A percentile compares a stretch with the other conserved stretches of the same genome.
phyloP scores from a whole-genome alignment of 805 yeast genomes.

The Blastobotrys chiropterorum region DNA sequence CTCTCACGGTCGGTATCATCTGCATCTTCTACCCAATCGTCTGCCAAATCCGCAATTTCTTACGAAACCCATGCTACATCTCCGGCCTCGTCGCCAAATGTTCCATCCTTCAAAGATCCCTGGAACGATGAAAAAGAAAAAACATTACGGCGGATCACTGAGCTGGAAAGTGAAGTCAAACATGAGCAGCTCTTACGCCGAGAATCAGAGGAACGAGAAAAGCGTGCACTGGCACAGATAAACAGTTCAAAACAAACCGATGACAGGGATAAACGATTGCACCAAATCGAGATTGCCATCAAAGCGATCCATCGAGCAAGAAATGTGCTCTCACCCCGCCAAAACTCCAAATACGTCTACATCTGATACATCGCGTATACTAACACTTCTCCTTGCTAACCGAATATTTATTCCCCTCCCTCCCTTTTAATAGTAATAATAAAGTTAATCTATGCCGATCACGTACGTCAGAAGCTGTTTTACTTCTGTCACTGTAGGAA shows the following conservation, averaged over 20 bases:
- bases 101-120: background rate
- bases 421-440: background rate
- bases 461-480: background rate
- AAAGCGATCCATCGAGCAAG: constrained; percentile 20
- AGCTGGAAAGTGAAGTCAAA: background rate
- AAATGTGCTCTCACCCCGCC: constrained; percentile 7
- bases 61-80: background rate
- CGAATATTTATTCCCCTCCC: background rate
- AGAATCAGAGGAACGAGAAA: constrained; percentile 5
- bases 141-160: constrained; percentile 1
- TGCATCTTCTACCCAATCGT: background rate
- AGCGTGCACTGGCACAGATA: background rate
- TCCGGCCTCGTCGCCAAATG: background rate
- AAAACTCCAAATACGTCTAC: constrained; percentile 15
- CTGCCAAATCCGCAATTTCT: background rate
- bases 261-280: constrained; percentile 10
- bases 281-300: constrained; percentile 18
- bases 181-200: background rate
- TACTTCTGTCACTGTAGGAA: background rate
- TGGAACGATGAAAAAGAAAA: background rate
- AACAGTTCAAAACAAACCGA: background rate
- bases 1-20: background rate
- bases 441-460: background rate
- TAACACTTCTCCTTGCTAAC: background rate
- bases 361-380: constrained; percentile 10